Percentiles rank a stretch among this genome's conserved stretches.
These are phyloP conservation scores for Pachysolen tannophilus DNA, from an alignment of 805 yeast species.

Conservation along the genomic window DNA sequence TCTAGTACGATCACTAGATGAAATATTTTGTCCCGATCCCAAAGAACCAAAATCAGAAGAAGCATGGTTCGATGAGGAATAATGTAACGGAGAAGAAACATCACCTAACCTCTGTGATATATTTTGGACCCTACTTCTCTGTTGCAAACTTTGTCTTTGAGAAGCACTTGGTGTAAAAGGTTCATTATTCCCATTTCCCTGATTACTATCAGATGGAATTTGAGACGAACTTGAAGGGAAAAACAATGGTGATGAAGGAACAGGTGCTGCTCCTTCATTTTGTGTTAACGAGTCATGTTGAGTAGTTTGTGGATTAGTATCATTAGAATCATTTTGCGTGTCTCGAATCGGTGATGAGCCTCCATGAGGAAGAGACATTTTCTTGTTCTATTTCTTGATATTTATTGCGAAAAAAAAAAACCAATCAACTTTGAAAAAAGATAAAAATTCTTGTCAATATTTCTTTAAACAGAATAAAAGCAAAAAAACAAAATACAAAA, in stretches of 20 bases:
- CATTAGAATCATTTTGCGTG: not conserved
- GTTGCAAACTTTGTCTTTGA: constrained; percentile 29
- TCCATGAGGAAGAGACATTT: constrained; percentile 21
- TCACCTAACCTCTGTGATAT: constrained; percentile 21
- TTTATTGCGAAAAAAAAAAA: too few relatives aligned
- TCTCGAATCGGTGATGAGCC: constrained; percentile 18
- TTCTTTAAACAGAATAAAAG: too few relatives aligned
- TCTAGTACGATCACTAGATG: constrained; percentile 19
- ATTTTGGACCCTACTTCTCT: too few relatives aligned
- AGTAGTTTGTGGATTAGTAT: constrained; percentile 12
- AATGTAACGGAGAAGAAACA: constrained; percentile 42
- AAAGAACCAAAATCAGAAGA: constrained; percentile 16
- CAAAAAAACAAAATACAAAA: too few relatives aligned
- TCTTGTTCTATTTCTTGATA: too few relatives aligned
- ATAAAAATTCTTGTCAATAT: too few relatives aligned
- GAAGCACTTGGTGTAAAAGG: constrained; percentile 11
- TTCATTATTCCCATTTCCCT: not conserved
- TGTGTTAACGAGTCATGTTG: constrained; percentile 26
- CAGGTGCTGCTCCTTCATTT: constrained; percentile 24
- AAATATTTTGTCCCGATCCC: constrained; percentile 37
- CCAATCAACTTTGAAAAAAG: too few relatives aligned
- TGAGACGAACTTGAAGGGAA: constrained; percentile 36
- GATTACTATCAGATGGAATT: constrained; percentile 11
- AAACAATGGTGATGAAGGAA: constrained; percentile 52
- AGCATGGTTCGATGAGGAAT: constrained; percentile 28